Evolutionary conservation across 169 alveolate genomes (phyloP).

Genomic region (Besnoitia besnoiti): DNA sequence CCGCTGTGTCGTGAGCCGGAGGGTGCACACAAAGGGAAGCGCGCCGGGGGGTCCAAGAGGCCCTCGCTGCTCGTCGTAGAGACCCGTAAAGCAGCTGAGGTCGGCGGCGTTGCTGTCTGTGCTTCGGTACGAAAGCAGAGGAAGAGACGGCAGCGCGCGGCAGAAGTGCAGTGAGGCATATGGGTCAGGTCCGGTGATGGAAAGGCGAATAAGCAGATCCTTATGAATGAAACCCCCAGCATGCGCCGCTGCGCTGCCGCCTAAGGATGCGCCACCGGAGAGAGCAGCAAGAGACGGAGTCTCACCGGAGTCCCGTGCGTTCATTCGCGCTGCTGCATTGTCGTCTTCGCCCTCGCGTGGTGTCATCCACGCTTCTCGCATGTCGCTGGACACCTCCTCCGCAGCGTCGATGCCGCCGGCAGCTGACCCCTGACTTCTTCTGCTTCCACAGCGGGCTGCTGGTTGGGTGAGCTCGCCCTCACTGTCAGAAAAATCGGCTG

Average conservation of each 20-base stretch:
- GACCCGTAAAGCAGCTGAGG: background rate
- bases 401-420: no score
- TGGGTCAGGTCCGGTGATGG: background rate
- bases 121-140: constrained; percentile 28
- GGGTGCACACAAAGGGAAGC: background rate
- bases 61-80: background rate
- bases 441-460: no score
- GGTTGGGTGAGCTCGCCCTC: no score
- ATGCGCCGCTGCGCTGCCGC: background rate
- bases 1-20: constrained; percentile 19
- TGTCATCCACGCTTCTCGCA: background rate
- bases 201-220: background rate
- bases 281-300: no score
- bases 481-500: no score
- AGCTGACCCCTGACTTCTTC: no score
- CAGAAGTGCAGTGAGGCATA: constrained; percentile 31
- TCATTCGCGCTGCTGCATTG: no score
- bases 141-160: constrained; percentile 1
- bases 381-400: background rate
- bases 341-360: background rate
- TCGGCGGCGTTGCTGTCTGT: background rate
- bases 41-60: background rate
- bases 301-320: no score
- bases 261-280: no score
- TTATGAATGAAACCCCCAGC: background rate